Base-by-base conservation (phyloP, 2,329 filamentous ascomycete species). In the Trichoderma sp. region DNA sequence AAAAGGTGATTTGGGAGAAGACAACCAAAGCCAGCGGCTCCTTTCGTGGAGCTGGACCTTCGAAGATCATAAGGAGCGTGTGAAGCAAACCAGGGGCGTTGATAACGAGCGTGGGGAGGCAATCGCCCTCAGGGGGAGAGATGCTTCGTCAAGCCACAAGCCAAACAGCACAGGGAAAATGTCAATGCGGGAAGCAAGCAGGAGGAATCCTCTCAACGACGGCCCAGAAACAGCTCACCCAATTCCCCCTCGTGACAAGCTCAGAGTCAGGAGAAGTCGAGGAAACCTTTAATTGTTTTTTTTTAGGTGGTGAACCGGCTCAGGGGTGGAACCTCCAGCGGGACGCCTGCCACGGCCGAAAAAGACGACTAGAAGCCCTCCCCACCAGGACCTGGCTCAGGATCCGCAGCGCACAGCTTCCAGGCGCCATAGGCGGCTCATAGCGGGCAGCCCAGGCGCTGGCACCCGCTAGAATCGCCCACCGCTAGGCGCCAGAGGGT, bases 31-130 rank as follows among this genome's bases (percentile, higher is more conserved):
- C 28, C 30, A 54, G 63, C 60, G 70, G 70, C 70, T 72, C 71
- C 68, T 70, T 64, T 60, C 59, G 59, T 72, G 71, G 69, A 72
- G 66, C 63, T 68, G 52, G 59, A 61, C 43, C 30, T 69, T 66
- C 46, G 56, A 72, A 56, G 65, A 64, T 54, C 65, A 70, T 70
- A 70, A 73, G 75, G 75, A 77, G 75, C 74, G 72, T 68, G 66
- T 71, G 73, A 70, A 71, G 69, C 71, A 52, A 74, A 75, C 72
- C 76, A 77, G 77, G 77, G 73, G 72, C 71, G 70, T 71, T 70
- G 69, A 70, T 66, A 77, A 73, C 74, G 74, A 77, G 74, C 69
- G 76, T 77, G 72, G 73, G 69, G 72, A 73, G 74, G 75, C 73
- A 70, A 70, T 73, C 67, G 75, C 73, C 74, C 74, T 72, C 71